These are phyloP conservation scores for Pharnaceum exiguum DNA, from an alignment of 148 eudicot species.

Conservation along the genomic window DNA sequence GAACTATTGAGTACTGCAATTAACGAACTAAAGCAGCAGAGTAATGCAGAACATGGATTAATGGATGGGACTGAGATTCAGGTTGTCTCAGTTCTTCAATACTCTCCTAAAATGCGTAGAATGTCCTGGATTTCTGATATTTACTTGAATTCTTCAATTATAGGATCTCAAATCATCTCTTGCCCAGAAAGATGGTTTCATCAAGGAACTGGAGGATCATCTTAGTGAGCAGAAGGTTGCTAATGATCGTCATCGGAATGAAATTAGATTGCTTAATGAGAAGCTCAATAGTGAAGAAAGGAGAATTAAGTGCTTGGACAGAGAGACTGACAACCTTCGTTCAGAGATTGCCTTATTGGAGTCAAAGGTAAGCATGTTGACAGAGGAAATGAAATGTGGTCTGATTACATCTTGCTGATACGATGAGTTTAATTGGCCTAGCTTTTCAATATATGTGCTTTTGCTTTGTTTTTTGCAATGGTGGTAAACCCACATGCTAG, in stretches of 20 bases:
- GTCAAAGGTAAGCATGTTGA: conserved; percentile 62
- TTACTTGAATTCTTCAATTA: conserved; percentile 15
- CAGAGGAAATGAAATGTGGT: not conserved
- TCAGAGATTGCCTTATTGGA: conserved; percentile 87
- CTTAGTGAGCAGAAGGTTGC: conserved; percentile 54
- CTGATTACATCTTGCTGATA: not conserved
- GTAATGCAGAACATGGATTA: conserved; percentile 39
- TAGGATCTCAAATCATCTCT: conserved; percentile 80
- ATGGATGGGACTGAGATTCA: conserved; percentile 45
- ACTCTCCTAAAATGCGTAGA: not conserved
- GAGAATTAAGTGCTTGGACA: conserved; percentile 77
- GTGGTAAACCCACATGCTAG: too few species aligned
- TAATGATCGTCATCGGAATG: conserved; percentile 56
- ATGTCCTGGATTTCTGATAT: conserved; percentile 9
- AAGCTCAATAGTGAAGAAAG: conserved; percentile 71
- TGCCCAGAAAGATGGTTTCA: conserved; percentile 51
- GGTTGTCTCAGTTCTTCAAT: conserved; percentile 35
- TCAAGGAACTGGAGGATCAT: conserved; percentile 65
- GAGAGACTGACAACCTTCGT: conserved; percentile 83
- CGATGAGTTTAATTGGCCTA: too few species aligned
- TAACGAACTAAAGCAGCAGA: conserved; percentile 44
- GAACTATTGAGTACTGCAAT: conserved; percentile 45
- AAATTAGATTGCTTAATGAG: conserved; percentile 71
- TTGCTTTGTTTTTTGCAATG: not conserved
- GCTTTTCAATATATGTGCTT: too few species aligned